Percentiles rank a stretch among this genome's conserved stretches.
Conservation (phyloP, 805 yeast genomes). For the Candida piceae region DNA sequence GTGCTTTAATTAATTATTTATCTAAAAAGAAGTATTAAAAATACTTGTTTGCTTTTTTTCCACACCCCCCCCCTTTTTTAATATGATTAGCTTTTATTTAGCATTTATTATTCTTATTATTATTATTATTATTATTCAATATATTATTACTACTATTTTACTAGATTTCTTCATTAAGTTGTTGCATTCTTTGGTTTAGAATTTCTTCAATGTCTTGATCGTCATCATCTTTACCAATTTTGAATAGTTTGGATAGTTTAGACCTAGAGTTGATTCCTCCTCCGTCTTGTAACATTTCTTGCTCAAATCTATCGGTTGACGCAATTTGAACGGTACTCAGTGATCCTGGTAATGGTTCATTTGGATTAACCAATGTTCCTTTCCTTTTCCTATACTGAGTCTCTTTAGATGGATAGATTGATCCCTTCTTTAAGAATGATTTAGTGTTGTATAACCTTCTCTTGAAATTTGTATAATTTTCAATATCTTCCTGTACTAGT, state of each 20-base stretch:
- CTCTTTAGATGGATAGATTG: constrained; percentile 25
- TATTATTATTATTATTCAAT: too few relatives aligned
- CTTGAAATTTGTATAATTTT: constrained; percentile 14
- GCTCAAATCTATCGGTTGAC: constrained; percentile 35
- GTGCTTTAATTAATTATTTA: constrained; percentile 13
- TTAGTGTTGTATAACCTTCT: constrained; percentile 20
- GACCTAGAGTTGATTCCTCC: constrained; percentile 45
- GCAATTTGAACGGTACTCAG: constrained; percentile 31
- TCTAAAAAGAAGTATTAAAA: constrained; percentile 10
- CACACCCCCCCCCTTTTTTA: background rate
- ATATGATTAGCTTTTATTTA: background rate
- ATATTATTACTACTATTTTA: background rate
- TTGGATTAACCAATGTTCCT: constrained; percentile 40
- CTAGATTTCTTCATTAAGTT: constrained; percentile 16
- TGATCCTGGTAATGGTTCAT: constrained; percentile 48
- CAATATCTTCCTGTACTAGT: constrained; percentile 21
- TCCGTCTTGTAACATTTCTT: constrained; percentile 73
- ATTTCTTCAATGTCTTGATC: constrained; percentile 52
- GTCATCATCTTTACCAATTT: constrained; percentile 25
- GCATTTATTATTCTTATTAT: constrained; percentile 1
- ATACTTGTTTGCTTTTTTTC: too few relatives aligned
- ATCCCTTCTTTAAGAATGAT: constrained; percentile 32
- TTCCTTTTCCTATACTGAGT: constrained; percentile 43
- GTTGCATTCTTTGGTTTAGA: constrained; percentile 30
- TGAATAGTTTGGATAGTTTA: constrained; percentile 34